Evolutionary conservation across 208 protist species (phyloP), one percentile per base, ranked within the genome.

Genomic region (Acanthamoeba sp.): DNA sequence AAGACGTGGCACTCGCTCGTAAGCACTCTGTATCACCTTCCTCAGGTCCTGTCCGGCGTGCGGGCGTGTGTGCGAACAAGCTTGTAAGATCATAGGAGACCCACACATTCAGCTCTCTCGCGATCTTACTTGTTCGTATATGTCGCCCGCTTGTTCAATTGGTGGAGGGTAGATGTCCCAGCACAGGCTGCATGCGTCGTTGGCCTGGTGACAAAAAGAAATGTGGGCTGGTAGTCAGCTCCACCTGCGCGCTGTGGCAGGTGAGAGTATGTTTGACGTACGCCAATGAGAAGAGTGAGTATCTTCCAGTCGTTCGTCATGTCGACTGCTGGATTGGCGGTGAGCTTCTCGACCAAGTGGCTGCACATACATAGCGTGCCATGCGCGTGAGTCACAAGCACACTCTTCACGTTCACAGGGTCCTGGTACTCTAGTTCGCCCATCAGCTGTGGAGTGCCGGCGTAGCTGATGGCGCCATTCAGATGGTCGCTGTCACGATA

Each of bases 251-350:
- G n/a, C n/a, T n/a, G n/a, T n/a, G 12, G n/a, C 34, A 76, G 32
- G 20, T 32, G 32, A 76, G n/a, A 6, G 12, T 16, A 76, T 20
- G 66, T 20, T 32, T 76, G 34, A 22, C 45, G 78, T 87, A 87
- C 78, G 12, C 78, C 78, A 27, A 87, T 59, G 18, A 87, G 16
- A 2, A 87, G n/a, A 2, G 71, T 87, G 27, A 87, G 36, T 6
- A 87, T 5, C 78, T 87, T 87, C 78, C 78, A 87, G 20, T 87
- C 78, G 27, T 87, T 87, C 16, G 40, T 24, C 78, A 87, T 87
- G 20, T 87, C 78, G 27, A 87, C 34, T 4, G 9, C 32, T 27
- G 78, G 78, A 34, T 87, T 52, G 27, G 20, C 36, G 16, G 20
- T 2, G 36, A 87, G 2, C 78, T 45, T n/a, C 5, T 6, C 2